Conservation (phyloP, 768 basidiomycete genomes). For the Mycena chlorophos region DNA sequence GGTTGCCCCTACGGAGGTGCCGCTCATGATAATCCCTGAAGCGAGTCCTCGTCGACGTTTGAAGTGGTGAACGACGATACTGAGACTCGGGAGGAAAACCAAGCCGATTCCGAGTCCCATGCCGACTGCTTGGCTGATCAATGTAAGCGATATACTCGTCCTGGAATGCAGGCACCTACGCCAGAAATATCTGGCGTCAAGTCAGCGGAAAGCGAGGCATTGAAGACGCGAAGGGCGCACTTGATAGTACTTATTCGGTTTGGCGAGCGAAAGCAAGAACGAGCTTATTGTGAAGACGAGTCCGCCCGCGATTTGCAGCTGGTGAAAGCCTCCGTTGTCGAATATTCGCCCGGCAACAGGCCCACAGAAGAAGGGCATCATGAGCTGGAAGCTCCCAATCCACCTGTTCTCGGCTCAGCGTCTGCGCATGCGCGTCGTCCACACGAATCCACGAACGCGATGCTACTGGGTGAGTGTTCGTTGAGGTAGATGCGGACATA, state of each 20-base stretch:
- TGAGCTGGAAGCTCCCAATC: constrained; percentile 27
- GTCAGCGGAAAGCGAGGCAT: not conserved
- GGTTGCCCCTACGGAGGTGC: constrained; percentile 23
- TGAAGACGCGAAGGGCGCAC: not conserved
- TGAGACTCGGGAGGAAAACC: constrained; percentile 42
- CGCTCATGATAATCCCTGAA: constrained; percentile 45
- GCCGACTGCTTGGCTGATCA: constrained; percentile 23
- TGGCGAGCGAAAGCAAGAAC: constrained; percentile 42
- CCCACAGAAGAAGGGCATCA: constrained; percentile 25
- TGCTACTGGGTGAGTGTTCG: constrained; percentile 14
- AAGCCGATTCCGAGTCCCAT: constrained; percentile 42
- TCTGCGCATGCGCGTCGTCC: not conserved
- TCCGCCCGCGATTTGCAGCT: constrained; percentile 15
- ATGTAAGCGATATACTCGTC: not conserved
- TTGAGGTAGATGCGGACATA: constrained; percentile 9
- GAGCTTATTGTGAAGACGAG: constrained; percentile 26
- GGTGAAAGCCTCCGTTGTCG: constrained; percentile 23
- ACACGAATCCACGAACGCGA: not conserved
- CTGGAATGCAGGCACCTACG: not conserved
- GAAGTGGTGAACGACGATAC: constrained; percentile 40
- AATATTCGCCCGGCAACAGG: constrained; percentile 24
- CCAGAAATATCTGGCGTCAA: constrained; percentile 2
- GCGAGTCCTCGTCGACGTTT: constrained; percentile 39
- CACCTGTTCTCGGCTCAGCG: constrained; percentile 15
- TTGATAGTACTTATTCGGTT: constrained; percentile 39